These are phyloP conservation scores for Parmelia sp. DNA, from an alignment of 495 filamentous ascomycete genomes.

Conservation along the genomic window DNA sequence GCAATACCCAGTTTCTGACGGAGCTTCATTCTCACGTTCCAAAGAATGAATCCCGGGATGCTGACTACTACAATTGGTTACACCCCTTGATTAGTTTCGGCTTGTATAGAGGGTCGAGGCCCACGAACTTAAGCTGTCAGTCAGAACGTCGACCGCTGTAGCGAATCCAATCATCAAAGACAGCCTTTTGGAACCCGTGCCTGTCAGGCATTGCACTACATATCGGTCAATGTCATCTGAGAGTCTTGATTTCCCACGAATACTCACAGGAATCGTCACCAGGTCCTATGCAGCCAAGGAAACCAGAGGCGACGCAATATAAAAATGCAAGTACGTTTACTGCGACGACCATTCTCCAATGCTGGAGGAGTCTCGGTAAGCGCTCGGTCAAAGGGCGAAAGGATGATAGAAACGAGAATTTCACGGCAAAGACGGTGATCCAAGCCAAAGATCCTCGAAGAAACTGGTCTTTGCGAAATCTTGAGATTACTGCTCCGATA, in stretches of 20 bases:
- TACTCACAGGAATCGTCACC: neutral
- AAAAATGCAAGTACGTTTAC: neutral
- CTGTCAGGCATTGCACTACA: neutral
- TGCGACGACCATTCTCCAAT: constrained; percentile 1
- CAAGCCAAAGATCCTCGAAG: neutral
- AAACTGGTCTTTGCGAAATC: neutral
- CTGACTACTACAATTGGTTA: neutral
- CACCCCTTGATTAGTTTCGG: neutral
- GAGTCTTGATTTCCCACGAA: neutral
- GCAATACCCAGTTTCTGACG: neutral
- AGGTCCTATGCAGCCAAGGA: neutral
- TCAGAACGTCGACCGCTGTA: neutral
- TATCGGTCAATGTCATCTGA: neutral
- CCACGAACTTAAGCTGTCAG: neutral
- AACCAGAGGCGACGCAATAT: constrained; percentile 1
- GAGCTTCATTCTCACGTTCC: neutral
- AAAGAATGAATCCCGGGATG: constrained; percentile 2
- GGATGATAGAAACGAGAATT: constrained; percentile 5
- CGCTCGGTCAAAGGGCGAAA: neutral
- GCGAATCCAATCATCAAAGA: neutral
- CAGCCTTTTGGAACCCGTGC: neutral
- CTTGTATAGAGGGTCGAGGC: neutral
- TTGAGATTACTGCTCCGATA: no score
- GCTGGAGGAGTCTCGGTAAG: neutral
- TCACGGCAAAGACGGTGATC: constrained; percentile 3